A percentile compares a stretch with the other conserved stretches of the same genome.
Evolutionary conservation across 805 yeast species (phyloP).

Genomic region (Cyberlindnera suaveolens): DNA sequence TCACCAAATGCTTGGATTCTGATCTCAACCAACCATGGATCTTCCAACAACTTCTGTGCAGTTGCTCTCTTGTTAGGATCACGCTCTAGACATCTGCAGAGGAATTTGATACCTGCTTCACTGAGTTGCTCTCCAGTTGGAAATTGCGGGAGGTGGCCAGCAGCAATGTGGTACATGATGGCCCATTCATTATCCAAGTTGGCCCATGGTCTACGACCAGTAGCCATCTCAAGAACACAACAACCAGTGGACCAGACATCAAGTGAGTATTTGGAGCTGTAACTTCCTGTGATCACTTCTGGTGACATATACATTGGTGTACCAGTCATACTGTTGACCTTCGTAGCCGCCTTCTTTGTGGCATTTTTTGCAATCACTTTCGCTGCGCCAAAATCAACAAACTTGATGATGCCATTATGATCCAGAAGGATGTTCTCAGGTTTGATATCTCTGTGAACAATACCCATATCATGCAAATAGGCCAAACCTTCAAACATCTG

Average conservation of each 20-base stretch:
- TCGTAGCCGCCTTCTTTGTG: conserved; percentile 34
- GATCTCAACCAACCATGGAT: conserved; percentile 83
- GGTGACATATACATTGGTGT: conserved; percentile 99
- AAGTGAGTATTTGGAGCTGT: conserved; percentile 31
- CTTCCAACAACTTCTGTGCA: conserved; percentile 78
- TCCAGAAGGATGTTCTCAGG: conserved; percentile 91
- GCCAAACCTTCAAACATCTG: conserved; percentile 95
- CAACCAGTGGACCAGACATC: conserved; percentile 98
- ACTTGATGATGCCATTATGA: conserved; percentile 88
- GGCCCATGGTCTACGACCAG: conserved; percentile 96
- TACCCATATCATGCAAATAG: conserved; percentile 87
- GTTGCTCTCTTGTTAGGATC: conserved; percentile 76
- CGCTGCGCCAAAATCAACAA: conserved; percentile 97
- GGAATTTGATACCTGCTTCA: conserved; percentile 61
- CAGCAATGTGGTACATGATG: conserved; percentile 96
- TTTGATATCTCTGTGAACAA: conserved; percentile 94
- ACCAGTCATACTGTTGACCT: conserved; percentile 50
- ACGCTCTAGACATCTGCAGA: conserved; percentile 70
- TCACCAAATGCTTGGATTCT: conserved; percentile 63
- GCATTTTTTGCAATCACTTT: conserved; percentile 61
- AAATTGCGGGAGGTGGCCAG: conserved; percentile 83
- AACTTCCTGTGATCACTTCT: conserved; percentile 80
- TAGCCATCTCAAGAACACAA: conserved; percentile 92
- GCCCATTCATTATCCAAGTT: conserved; percentile 97
- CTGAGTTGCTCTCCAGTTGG: conserved; percentile 78